A percentile compares a stretch with the other conserved stretches of the same genome.
These are phyloP conservation scores for Zhuliangozyma parablackwelliae DNA, from an alignment of 1,139 yeast species.

Conservation along the genomic window DNA sequence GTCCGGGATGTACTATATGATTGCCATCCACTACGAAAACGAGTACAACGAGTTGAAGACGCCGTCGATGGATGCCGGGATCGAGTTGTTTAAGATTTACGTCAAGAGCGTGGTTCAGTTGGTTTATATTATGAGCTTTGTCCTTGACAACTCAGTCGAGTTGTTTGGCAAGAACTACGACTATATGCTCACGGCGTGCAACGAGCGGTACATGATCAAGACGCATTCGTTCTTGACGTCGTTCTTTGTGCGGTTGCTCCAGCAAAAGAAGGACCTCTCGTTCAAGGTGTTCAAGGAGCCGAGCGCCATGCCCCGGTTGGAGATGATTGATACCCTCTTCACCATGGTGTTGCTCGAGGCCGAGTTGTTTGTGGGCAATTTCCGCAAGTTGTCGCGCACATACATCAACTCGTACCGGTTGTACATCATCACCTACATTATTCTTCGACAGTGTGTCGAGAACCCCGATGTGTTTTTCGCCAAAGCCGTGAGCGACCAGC, in stretches of 20 bases:
- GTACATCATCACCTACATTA: constrained; percentile 41
- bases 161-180: constrained; percentile 42
- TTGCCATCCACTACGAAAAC: constrained; percentile 41
- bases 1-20: constrained; percentile 42
- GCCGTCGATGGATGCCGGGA: constrained; percentile 37
- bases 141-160: constrained; percentile 40
- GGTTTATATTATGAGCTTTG: constrained; percentile 44
- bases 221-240: constrained; percentile 40
- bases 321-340: constrained; percentile 32
- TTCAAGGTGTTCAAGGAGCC: constrained; percentile 20
- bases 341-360: constrained; percentile 36
- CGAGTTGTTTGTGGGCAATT: constrained; percentile 44
- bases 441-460: constrained; percentile 41
- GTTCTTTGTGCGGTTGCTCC: constrained; percentile 39
- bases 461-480: constrained; percentile 39
- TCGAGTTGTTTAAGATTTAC: constrained; percentile 42
- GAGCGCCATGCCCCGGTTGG: constrained; percentile 22
- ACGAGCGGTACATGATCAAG: constrained; percentile 42
- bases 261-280: constrained; percentile 34
- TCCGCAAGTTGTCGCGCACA: constrained; percentile 33
- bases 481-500: constrained; percentile 23
- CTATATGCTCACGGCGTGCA: constrained; percentile 33
- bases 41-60: constrained; percentile 25
- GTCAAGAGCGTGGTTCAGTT: constrained; percentile 42
- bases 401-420: constrained; percentile 41